phyloP scores from a whole-genome alignment of 2,329 filamentous ascomycete species.

The Venturia oleaginea region DNA sequence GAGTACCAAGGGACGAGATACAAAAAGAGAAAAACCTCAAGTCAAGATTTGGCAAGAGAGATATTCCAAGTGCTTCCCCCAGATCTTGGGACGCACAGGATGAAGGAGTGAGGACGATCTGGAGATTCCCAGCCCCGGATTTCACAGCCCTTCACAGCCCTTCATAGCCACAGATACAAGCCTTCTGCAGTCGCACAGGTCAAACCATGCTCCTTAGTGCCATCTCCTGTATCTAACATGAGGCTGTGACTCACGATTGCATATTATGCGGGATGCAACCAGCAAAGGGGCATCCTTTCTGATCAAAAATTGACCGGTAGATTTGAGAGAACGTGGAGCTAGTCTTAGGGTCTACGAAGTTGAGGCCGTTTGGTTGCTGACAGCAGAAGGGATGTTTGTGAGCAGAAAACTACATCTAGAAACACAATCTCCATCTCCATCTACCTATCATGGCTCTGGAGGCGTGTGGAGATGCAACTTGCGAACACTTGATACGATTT shows the following conservation, averaged over 20 bases:
- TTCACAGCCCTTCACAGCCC: background rate
- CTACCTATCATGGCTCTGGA: background rate
- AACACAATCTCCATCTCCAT: background rate
- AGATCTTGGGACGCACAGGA: background rate
- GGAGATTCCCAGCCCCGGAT: background rate
- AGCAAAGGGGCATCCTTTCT: background rate
- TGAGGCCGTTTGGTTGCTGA: background rate
- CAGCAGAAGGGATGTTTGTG: background rate
- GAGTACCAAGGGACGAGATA: background rate
- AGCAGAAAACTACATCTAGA: background rate
- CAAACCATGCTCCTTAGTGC: background rate
- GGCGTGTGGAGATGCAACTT: background rate
- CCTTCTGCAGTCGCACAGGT: background rate
- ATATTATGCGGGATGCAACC: background rate
- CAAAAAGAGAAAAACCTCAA: background rate
- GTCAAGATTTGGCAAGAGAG: too few relatives aligned
- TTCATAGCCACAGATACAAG: background rate
- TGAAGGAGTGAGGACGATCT: background rate
- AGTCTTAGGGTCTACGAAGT: too few relatives aligned
- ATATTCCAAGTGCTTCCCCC: background rate
- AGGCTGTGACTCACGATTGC: slow-evolving; percentile 1
- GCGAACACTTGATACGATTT: background rate
- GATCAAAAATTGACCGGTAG: background rate
- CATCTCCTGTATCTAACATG: background rate
- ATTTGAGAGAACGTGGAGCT: background rate